These are phyloP conservation scores for Suhomyces ambrosiae DNA, from an alignment of 1,139 yeast genomes.

Conservation along the genomic window DNA sequence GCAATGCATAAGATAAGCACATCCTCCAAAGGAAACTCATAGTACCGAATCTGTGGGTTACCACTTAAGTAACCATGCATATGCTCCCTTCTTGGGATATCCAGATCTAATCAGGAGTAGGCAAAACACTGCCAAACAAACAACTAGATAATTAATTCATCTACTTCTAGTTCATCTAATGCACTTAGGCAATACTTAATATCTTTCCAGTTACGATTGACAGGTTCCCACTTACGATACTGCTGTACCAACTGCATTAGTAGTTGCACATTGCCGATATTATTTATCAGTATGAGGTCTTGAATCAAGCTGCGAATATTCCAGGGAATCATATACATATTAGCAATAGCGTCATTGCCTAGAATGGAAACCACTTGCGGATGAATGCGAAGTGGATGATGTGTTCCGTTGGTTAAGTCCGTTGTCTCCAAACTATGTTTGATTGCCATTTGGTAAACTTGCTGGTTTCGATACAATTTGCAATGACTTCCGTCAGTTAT, in stretches of 20 bases:
- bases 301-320: conserved; percentile 39
- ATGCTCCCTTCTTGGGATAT: no score
- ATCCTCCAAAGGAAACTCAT: no score
- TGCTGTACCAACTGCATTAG: conserved; percentile 33
- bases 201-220: conserved; percentile 37
- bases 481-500: conserved; percentile 33
- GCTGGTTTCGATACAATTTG: conserved; percentile 26
- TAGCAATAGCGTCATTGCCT: conserved; percentile 5
- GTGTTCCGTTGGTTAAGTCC: conserved; percentile 19
- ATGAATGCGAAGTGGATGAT: conserved; percentile 7
- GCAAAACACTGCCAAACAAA: no score
- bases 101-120: background rate
- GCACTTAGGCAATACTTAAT: conserved; percentile 43
- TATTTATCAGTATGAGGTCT: conserved; percentile 38
- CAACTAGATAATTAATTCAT: conserved; percentile 32
- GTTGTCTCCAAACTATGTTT: conserved; percentile 43
- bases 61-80: no score
- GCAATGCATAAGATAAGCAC: no score
- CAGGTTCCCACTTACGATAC: conserved; percentile 45
- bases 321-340: conserved; percentile 42
- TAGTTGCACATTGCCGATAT: conserved; percentile 36
- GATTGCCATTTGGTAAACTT: conserved; percentile 35
- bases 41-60: no score
- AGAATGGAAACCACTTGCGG: background rate
- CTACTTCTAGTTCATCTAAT: conserved; percentile 34